Conservation (phyloP, 805 yeast species). For the Kuraishia molischiana region DNA sequence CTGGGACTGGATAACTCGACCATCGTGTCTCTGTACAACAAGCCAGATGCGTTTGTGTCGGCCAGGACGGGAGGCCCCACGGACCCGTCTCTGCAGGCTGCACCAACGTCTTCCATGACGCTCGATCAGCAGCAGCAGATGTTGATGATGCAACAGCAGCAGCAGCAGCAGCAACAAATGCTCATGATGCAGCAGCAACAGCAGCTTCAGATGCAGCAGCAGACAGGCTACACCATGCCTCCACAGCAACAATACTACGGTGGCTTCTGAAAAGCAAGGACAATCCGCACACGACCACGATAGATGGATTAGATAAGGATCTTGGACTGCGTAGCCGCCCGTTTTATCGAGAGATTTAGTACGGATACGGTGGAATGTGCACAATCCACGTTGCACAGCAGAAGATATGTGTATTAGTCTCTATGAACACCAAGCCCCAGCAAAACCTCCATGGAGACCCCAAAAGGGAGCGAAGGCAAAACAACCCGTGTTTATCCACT, state of each 20-base stretch:
- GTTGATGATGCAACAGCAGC: neutral
- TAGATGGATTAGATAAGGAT: neutral
- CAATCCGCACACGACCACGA: too few species aligned
- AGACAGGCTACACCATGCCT: constrained; percentile 4
- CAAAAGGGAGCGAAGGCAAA: too few species aligned
- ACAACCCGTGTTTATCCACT: too few species aligned
- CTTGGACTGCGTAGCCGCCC: too few species aligned
- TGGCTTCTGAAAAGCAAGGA: too few species aligned
- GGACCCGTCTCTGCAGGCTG: neutral
- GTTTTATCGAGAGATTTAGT: too few species aligned
- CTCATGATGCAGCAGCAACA: neutral
- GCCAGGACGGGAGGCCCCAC: neutral
- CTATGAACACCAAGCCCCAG: too few species aligned
- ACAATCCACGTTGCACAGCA: too few species aligned
- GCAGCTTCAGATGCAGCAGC: constrained; percentile 10
- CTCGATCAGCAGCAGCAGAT: constrained; percentile 2
- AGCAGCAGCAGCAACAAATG: constrained; percentile 1
- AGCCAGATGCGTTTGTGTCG: constrained; percentile 17
- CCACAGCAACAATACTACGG: neutral
- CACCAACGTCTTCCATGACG: too few species aligned
- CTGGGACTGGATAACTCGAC: constrained; percentile 24
- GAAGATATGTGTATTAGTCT: too few species aligned
- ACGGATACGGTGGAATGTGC: too few species aligned
- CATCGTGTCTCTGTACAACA: constrained; percentile 29
- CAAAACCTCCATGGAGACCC: too few species aligned